Evolutionary conservation across 2,329 filamentous ascomycete species (phyloP), one percentile per base, ranked within the genome.

Genomic region (Diplodia seriata): DNA sequence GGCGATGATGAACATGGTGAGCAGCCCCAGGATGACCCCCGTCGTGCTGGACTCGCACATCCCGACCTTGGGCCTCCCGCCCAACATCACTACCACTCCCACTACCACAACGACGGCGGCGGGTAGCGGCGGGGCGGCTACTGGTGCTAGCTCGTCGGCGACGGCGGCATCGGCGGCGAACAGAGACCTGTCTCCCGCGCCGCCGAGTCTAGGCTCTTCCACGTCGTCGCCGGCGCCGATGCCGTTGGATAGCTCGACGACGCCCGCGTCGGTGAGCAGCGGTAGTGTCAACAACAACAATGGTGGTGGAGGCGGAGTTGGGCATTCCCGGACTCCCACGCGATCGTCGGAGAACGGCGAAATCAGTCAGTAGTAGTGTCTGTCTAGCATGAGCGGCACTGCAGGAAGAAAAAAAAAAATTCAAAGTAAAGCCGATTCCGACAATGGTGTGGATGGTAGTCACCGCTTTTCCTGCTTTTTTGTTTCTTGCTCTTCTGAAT

Each of bases 61-160:
- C 23, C 81, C 81, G 9, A 79, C 74, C 6, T 73, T 83, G 68
- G 76, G 77, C 14, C 69, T 83, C 38, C 81, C 81, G 18, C 80
- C 80, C 7, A 47, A 47, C 43, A 26, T 12, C 15, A 47, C 18
- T 7, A 8, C 31, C 8, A 8, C 31, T 31, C 1, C 31, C 31
- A 33, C 31, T 33, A 7, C 31, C 8, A 7, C 31, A 8, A 33
- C 40, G 40, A 6, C 12, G 54, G 14, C 65, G 26, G 20, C 51
- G 40, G 40, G 40, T n/a, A 47, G 40, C 18, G 43, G 43, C n/a
- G 18, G 26, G 26, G 26, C 26, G 26, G 26, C 26, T 26, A 26
- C 26, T 26, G 26, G 7, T 20, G 7, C 43, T 20, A 20, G 43
- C 18, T 47, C 18, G n/a, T 20, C 80, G 20, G 47, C 47, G 51